Evolutionary conservation across 1,284 basidiomycete genomes (phyloP).

Genomic region (Apiotrichum sp.): DNA sequence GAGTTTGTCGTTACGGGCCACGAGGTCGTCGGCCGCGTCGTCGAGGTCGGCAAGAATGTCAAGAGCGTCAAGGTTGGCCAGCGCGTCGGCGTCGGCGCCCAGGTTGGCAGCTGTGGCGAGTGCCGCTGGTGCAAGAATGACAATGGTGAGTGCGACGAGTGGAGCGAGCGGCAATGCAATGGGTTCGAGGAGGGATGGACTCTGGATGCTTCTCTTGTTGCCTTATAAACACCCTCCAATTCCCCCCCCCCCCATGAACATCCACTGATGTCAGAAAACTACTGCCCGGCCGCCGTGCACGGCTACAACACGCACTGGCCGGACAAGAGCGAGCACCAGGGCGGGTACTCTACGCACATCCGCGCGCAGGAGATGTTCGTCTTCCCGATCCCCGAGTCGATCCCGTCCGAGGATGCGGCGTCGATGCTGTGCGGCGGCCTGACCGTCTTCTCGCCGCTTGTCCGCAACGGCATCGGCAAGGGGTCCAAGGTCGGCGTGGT

Average conservation of each 20-base stretch:
- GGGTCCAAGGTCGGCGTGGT: slow-evolving; percentile 64
- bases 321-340: slow-evolving; percentile 53
- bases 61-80: slow-evolving; percentile 49
- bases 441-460: slow-evolving; percentile 61
- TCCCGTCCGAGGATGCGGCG: slow-evolving; percentile 54
- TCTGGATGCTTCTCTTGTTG: no score
- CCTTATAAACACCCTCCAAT: no score
- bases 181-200: no score
- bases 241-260: no score
- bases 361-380: slow-evolving; percentile 63
- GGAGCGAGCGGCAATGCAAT: no score
- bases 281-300: slow-evolving; percentile 45
- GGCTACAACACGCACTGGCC: slow-evolving; percentile 49
- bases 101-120: slow-evolving; percentile 43
- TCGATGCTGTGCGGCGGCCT: slow-evolving; percentile 59
- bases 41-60: slow-evolving; percentile 47
- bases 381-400: slow-evolving; percentile 60
- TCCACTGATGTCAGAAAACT: slow-evolving; percentile 40
- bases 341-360: slow-evolving; percentile 61
- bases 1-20: slow-evolving; percentile 49
- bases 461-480: slow-evolving; percentile 57
- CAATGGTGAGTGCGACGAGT: slow-evolving; percentile 43
- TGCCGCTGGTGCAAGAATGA: slow-evolving; percentile 45
- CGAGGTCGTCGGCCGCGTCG: slow-evolving; percentile 50
- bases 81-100: slow-evolving; percentile 51